Evolutionary conservation across 1,284 basidiomycete species (phyloP).

Genomic region (Cerrena zonata): DNA sequence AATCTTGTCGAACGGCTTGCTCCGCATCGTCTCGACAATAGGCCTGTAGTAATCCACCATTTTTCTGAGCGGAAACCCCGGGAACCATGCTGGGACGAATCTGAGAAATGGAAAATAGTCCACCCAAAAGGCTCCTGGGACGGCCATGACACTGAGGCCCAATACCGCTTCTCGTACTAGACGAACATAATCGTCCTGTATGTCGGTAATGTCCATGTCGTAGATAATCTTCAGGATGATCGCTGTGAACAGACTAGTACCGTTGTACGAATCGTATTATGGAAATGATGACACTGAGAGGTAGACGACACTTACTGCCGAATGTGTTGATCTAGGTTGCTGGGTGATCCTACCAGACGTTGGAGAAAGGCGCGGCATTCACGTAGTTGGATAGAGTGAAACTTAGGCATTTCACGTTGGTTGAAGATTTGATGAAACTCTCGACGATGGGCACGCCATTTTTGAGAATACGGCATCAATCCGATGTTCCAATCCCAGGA

Average conservation of each 20-base stretch:
- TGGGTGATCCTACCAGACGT: constrained; percentile 15
- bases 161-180: background rate
- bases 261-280: background rate
- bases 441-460: constrained; percentile 24
- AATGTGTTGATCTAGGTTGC: constrained; percentile 12
- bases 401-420: constrained; percentile 6
- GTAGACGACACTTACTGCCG: constrained; percentile 23
- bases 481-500: constrained; percentile 24
- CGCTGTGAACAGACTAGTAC: constrained; percentile 4
- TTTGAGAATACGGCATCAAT: constrained; percentile 25
- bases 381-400: constrained; percentile 13
- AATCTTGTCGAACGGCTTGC: too few relatives aligned
- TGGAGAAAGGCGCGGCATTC: constrained; percentile 16
- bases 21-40: too few relatives aligned
- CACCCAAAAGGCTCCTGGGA: constrained; percentile 12
- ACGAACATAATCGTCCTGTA: constrained; percentile 4
- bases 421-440: constrained; percentile 19
- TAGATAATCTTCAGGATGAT: constrained; percentile 7
- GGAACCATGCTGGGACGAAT: constrained; percentile 15
- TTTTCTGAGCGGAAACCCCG: constrained; percentile 10
- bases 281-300: too few relatives aligned
- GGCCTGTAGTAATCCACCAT: too few relatives aligned
- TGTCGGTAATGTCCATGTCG: background rate
- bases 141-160: background rate
- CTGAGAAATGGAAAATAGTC: constrained; percentile 14